phyloP scores from a whole-genome alignment of 192 early-diverging fungal genomes.

The Rhizophlyctis rosea region DNA sequence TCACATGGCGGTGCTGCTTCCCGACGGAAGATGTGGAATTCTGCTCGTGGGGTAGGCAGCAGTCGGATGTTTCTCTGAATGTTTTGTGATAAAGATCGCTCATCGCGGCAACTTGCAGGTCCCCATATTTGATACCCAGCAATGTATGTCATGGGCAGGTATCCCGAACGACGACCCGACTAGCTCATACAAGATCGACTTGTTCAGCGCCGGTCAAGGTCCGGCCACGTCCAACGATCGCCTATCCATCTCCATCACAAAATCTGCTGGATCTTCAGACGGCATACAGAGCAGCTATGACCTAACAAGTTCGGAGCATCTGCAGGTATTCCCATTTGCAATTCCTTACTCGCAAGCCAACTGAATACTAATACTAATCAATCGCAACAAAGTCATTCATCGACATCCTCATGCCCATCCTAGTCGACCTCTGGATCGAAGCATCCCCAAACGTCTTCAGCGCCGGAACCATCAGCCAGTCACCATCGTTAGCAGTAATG shows the following conservation, averaged over 20 bases:
- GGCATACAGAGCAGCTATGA: constrained; percentile 23
- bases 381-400: constrained; percentile 42
- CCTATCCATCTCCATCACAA: constrained; percentile 22
- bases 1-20: too few species aligned
- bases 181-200: too few species aligned
- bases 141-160: too few species aligned
- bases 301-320: constrained; percentile 5
- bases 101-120: too few species aligned
- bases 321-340: constrained; percentile 15
- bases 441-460: constrained; percentile 66
- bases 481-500: constrained; percentile 61
- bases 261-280: constrained; percentile 14
- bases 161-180: too few species aligned
- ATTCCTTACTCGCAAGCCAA: neutral
- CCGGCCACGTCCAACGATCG: constrained; percentile 34
- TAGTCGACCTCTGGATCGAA: constrained; percentile 79
- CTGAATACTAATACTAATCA: too few species aligned
- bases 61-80: too few species aligned
- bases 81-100: too few species aligned
- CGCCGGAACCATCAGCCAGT: constrained; percentile 39
- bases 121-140: too few species aligned
- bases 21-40: too few species aligned
- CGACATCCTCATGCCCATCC: constrained; percentile 57
- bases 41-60: too few species aligned
- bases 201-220: constrained; percentile 12